These are phyloP conservation scores for Lachancea sp. DNA, from an alignment of 805 yeast genomes.

Conservation along the genomic window DNA sequence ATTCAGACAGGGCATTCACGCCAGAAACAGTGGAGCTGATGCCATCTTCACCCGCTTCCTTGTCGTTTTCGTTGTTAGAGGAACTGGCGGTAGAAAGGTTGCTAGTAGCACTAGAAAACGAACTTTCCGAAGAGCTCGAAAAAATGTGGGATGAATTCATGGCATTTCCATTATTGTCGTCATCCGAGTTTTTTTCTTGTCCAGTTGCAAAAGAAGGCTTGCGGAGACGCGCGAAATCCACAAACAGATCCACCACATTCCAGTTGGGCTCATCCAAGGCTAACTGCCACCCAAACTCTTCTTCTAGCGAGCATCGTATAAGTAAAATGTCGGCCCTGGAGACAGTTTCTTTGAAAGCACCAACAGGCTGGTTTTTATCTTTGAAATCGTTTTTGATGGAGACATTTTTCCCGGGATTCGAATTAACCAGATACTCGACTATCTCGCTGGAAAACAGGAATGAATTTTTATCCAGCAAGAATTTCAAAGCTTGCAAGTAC, in stretches of 20 bases:
- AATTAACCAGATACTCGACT: constrained; percentile 16
- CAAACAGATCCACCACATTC: constrained; percentile 24
- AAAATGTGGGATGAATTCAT: neutral
- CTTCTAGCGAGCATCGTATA: constrained; percentile 19
- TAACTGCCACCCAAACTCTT: constrained; percentile 24
- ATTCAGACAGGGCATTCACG: neutral
- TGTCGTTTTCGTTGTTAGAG: neutral
- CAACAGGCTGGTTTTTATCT: neutral
- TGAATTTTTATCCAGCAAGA: constrained; percentile 22
- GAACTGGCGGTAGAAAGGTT: neutral
- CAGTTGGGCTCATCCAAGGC: constrained; percentile 31
- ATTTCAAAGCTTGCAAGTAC: constrained; percentile 21
- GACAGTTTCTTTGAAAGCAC: constrained; percentile 4
- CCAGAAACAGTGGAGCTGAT: too few species aligned
- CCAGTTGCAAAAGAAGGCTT: constrained; percentile 2
- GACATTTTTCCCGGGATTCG: neutral
- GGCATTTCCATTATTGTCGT: neutral
- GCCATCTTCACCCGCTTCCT: neutral
- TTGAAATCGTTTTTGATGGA: neutral
- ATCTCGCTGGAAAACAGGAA: constrained; percentile 24
- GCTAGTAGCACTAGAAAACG: neutral
- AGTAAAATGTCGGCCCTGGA: constrained; percentile 21
- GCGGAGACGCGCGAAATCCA: constrained; percentile 18
- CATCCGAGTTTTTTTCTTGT: neutral
- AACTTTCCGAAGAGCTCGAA: constrained; percentile 2